These are phyloP conservation scores for Solanum pimpinellifolium DNA, from an alignment of 257 asterid genomes.

Conservation along the genomic window DNA sequence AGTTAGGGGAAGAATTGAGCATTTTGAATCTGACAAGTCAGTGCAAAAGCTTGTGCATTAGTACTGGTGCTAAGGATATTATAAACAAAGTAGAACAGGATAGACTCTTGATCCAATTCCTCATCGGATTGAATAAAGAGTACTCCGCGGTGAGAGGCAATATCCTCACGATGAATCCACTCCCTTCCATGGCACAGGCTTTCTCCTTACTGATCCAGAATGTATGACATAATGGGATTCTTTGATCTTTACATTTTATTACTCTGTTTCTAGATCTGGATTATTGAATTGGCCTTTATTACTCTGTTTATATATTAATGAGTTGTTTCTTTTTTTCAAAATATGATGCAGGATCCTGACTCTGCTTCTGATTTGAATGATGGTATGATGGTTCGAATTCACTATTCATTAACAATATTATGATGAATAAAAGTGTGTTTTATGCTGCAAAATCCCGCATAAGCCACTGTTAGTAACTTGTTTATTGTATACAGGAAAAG, in stretches of 20 bases:
- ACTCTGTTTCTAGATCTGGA: not conserved
- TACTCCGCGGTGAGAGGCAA: not conserved
- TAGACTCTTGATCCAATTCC: not conserved
- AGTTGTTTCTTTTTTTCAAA: not conserved
- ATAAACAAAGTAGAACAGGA: not conserved
- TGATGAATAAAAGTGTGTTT: too few species aligned
- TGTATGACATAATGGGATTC: not conserved
- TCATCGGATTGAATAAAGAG: not conserved
- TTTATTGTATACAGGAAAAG: constrained; percentile 31
- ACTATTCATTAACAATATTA: not conserved
- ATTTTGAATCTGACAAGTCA: not conserved
- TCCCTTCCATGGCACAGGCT: not conserved
- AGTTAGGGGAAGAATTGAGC: not conserved
- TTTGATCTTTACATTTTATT: not conserved
- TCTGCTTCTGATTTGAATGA: constrained; percentile 41
- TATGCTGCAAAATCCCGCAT: too few species aligned
- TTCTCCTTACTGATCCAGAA: not conserved
- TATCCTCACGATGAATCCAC: not conserved
- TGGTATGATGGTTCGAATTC: constrained; percentile 32
- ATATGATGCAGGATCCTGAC: constrained; percentile 39
- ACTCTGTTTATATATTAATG: not conserved
- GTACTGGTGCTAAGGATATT: not conserved
- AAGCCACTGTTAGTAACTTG: not conserved
- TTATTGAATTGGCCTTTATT: not conserved
- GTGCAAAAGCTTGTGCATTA: not conserved